Evolutionary conservation across 768 basidiomycete genomes (phyloP), one percentile per base, ranked within the genome.

Genomic region (Tephrocybe sp.): DNA sequence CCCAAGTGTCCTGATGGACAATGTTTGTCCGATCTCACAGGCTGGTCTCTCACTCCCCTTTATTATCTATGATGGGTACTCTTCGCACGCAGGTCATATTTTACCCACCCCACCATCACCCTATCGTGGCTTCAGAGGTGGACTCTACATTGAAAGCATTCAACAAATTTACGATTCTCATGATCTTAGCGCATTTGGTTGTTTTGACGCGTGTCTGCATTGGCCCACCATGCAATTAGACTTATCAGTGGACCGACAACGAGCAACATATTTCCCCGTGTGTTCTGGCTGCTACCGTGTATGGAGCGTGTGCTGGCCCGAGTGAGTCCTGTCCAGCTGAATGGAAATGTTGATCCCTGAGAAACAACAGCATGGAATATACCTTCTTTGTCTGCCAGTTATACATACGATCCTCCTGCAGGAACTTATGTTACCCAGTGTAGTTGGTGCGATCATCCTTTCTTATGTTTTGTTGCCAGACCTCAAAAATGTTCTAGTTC

Each of bases 201-300:
- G 22, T 52, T 53, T 31, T 46, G 41, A 18, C 46, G 22, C 57
- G 55, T 8, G 22, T 43, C 34, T 59, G 32, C 26, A 63, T 57
- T 13, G 45, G 41, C 28, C 68, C 64, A 12, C 38, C 46, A 12
- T 77, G 75, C 58, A 24, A 5, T 16, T 5, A 59, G 15, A 56
- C 57, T 13, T 73, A 62, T 47, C 15, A 53, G 9, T 78, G 77
- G 77, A 63, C 66, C 54, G 49, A 66, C 24, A 75, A 69, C 47
- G 45, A 57, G 11, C 49, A 58, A 5, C 24, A 57, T 0, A 19
- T 52, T 9, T 63, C 70, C 1, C 74, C 77, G 9, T 78, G 77
- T 56, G 24, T 50, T 1, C 53, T 72, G 12, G 68, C 69, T n/a
- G 65, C 76, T 22, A 42, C 54, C 6, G 55, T 73, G 5, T 53